These are phyloP conservation scores for Lentithecium fluviatile DNA, from an alignment of 495 filamentous ascomycete species.

Conservation along the genomic window DNA sequence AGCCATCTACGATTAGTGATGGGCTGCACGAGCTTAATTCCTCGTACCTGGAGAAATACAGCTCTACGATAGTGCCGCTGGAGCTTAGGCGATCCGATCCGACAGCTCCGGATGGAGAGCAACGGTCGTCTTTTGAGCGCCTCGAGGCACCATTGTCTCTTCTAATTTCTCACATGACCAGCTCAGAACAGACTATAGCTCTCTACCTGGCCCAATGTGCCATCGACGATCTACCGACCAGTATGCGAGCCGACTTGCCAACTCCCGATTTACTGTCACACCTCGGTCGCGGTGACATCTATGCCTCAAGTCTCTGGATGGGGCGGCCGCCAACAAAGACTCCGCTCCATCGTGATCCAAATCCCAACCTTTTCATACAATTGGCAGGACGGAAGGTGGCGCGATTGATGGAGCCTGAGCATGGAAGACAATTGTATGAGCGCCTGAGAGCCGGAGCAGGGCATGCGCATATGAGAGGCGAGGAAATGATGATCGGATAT, in stretches of 20 bases:
- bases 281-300: constrained; percentile 72
- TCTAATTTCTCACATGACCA: constrained; percentile 47
- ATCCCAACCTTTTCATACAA: constrained; percentile 90
- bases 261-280: constrained; percentile 61
- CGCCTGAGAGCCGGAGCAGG: constrained; percentile 50
- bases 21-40: constrained; percentile 46
- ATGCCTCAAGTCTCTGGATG: constrained; percentile 84
- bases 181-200: constrained; percentile 9
- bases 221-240: constrained; percentile 61
- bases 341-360: constrained; percentile 87
- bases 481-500: constrained; percentile 88
- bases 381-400: constrained; percentile 71
- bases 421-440: constrained; percentile 62
- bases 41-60: constrained; percentile 52
- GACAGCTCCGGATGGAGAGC: not conserved
- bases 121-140: constrained; percentile 49
- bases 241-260: constrained; percentile 64
- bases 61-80: constrained; percentile 55
- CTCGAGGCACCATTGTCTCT: constrained; percentile 57
- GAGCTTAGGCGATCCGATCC: constrained; percentile 50
- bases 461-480: constrained; percentile 63
- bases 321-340: constrained; percentile 83
- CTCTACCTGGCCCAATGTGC: constrained; percentile 86
- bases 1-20: not conserved
- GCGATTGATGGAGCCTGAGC: constrained; percentile 62